phyloP scores from a whole-genome alignment of 257 asterid species.

The Solanum chmielewskii region DNA sequence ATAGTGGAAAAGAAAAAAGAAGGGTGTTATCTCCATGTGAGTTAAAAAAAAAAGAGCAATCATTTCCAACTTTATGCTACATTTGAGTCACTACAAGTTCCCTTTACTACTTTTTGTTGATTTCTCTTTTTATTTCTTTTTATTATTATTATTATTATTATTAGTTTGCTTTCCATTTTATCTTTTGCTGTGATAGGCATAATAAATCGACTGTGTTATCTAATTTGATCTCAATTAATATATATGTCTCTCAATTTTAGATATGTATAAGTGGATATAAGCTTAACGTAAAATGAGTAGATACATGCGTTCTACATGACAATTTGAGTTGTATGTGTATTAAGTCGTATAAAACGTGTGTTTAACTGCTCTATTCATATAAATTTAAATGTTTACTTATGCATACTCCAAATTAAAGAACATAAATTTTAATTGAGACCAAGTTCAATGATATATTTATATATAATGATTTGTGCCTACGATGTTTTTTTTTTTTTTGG shows the following conservation, averaged over 20 bases:
- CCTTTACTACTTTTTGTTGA: not conserved
- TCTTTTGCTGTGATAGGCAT: not conserved
- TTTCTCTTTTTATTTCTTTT: not conserved
- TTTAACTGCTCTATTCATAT: not conserved
- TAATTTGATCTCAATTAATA: not conserved
- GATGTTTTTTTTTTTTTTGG: not conserved
- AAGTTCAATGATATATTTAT: not conserved
- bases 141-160: no score
- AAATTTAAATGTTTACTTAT: not conserved
- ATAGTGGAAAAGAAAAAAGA: not conserved
- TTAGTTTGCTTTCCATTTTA: not conserved
- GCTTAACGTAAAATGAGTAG: not conserved
- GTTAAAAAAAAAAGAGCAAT: not conserved
- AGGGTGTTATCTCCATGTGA: not conserved
- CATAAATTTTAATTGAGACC: not conserved
- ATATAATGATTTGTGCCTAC: not conserved
- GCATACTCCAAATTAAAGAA: not conserved
- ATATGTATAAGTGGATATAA: not conserved
- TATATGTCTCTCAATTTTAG: not conserved
- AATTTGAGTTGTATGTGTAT: not conserved
- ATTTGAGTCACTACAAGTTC: not conserved
- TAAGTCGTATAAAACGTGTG: not conserved
- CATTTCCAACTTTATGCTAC: not conserved
- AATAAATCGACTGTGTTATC: not conserved
- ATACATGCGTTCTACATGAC: accelerated